Evolutionary conservation across 2,329 filamentous ascomycete species (phyloP).

Genomic region (Phialophora verrucosa): DNA sequence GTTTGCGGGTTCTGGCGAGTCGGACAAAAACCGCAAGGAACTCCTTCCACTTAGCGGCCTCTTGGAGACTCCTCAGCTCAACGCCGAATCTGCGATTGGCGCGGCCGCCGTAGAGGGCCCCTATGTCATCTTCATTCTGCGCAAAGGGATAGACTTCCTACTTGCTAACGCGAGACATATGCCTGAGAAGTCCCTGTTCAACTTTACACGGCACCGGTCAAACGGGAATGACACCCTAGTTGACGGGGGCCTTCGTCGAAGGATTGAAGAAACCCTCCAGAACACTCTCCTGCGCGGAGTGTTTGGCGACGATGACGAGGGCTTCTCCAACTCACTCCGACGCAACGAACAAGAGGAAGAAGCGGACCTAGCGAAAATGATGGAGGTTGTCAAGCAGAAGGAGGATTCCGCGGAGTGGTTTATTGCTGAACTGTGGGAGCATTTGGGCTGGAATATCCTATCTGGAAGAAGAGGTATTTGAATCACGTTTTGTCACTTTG

Average conservation of each 20-base stretch:
- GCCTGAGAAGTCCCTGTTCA: constrained; percentile 31
- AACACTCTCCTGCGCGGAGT: constrained; percentile 50
- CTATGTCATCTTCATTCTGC: constrained; percentile 47
- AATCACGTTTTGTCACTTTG: not conserved
- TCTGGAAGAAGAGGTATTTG: constrained; percentile 31
- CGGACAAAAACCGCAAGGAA: constrained; percentile 10
- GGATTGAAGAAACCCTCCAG: constrained; percentile 45
- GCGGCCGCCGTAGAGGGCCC: constrained; percentile 45
- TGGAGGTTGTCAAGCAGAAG: constrained; percentile 8
- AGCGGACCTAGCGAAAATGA: constrained; percentile 20
- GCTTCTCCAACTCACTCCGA: constrained; percentile 43
- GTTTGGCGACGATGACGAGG: constrained; percentile 46
- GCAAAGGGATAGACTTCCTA: constrained; percentile 42
- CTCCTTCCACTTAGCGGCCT: constrained; percentile 44
- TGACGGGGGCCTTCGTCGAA: constrained; percentile 6
- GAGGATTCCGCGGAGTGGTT: constrained; percentile 59
- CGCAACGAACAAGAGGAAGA: constrained; percentile 33
- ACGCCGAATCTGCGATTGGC: constrained; percentile 36
- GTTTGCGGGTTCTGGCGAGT: constrained; percentile 23
- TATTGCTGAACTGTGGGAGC: constrained; percentile 60
- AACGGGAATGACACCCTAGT: not conserved
- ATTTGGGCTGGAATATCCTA: constrained; percentile 64
- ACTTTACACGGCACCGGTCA: constrained; percentile 25
- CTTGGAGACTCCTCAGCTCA: constrained; percentile 36
- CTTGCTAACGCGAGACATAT: constrained; percentile 25